Evolutionary conservation across 306 rosid genomes (phyloP), one percentile per base, ranked within the genome.

Genomic region (Citrullus mucosospermus): DNA sequence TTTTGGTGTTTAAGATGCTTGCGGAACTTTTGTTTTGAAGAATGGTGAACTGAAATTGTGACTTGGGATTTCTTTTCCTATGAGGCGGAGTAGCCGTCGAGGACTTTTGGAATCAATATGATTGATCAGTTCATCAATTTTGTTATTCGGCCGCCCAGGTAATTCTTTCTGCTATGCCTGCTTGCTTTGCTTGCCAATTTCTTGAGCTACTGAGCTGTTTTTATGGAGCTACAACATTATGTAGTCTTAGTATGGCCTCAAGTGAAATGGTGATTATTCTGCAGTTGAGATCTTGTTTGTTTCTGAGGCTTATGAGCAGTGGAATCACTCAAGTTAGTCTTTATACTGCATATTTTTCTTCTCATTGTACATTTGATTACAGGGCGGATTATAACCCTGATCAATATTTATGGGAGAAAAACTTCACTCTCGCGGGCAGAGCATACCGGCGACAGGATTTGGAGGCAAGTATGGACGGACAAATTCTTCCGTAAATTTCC

Each of bases 91-190:
- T 89, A 78, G 71, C 85, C 84, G 75, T 83, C 81, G 82, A 84
- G 69, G 81, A 75, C 78, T 12, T 78, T 78, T 59, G 30, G 75
- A 82, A 82, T 83, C 85, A 83, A 87, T 78, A 95, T 95, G 99
- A 95, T 95, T 60, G 97, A 95, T 32, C 99, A 95, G 82, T 95
- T 95, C 86, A 88, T 95, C 84, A 92, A 91, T 83, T 95, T 91
- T 65, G 88, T 95, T 38, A 91, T 95, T 92, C 97, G 99, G 61
- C 99, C 99, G 78, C 99, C 99, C 77, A 95, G 99, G 99, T 95
- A 84, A 3, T 63, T 63, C 28, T 6, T 67, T 55, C 81, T 16
- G 76, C 22, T 65, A 65, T 60, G 79, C 57, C 34, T 50, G 6
- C 57, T 62, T 15, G 50, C n/a, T 58, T 78, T 39, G 48, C 48